phyloP scores from a whole-genome alignment of 192 early-diverging fungal species.

The Powellomyces hirtus region DNA sequence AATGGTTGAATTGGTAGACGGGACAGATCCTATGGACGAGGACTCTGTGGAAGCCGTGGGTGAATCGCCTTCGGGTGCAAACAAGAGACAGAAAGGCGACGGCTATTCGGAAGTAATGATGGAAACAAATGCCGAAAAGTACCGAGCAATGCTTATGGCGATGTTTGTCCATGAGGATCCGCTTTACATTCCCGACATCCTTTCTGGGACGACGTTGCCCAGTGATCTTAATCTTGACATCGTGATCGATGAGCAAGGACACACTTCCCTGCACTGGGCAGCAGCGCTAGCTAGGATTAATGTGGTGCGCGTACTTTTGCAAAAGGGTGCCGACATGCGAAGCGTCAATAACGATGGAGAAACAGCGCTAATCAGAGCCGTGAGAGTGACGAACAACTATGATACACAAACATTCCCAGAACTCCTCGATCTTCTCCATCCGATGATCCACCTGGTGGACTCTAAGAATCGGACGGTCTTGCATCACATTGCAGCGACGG shows the following conservation, averaged over 20 bases:
- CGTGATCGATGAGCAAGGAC: constrained; percentile 90
- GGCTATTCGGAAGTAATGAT: background rate
- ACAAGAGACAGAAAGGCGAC: constrained; percentile 14
- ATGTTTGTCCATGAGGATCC: constrained; percentile 81
- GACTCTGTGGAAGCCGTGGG: background rate
- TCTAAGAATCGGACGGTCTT: constrained; percentile 79
- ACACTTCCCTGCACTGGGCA: constrained; percentile 96
- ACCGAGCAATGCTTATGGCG: constrained; percentile 78
- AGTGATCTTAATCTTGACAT: constrained; percentile 74
- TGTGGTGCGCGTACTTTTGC: constrained; percentile 73
- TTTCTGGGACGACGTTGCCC: constrained; percentile 37
- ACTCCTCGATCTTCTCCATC: constrained; percentile 70
- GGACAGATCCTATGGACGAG: background rate
- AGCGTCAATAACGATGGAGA: constrained; percentile 79
- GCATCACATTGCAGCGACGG: constrained; percentile 82
- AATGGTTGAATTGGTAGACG: constrained; percentile 1
- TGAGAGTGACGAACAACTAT: constrained; percentile 82
- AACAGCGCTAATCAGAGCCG: constrained; percentile 83
- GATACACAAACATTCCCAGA: constrained; percentile 77
- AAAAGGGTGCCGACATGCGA: constrained; percentile 69
- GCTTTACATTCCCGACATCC: constrained; percentile 59
- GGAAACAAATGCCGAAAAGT: constrained; percentile 33
- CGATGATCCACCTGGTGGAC: constrained; percentile 75
- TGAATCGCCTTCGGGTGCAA: background rate
- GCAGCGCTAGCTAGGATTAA: constrained; percentile 78